Conservation (phyloP, 2,329 filamentous ascomycete genomes). For the Immersiporthe knoxdaviesiana region DNA sequence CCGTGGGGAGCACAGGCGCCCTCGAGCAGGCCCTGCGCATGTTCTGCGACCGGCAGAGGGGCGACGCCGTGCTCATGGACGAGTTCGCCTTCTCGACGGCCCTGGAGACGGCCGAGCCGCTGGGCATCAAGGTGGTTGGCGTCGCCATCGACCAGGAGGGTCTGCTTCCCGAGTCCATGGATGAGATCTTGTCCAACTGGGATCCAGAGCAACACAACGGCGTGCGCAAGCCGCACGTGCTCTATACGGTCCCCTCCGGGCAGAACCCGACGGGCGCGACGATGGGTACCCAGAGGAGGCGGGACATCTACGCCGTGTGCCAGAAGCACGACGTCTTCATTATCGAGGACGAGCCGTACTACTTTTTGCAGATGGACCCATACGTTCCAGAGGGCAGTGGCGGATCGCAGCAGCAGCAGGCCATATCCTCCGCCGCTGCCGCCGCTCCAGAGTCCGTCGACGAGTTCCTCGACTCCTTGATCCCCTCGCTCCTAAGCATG, state of each 20-base stretch:
- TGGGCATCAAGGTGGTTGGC: slow-evolving; percentile 57
- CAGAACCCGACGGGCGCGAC: slow-evolving; percentile 93
- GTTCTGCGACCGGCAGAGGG: slow-evolving; percentile 69
- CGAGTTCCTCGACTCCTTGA: slow-evolving; percentile 73
- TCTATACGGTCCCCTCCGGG: slow-evolving; percentile 71
- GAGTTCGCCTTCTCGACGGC: slow-evolving; percentile 87
- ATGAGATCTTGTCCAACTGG: slow-evolving; percentile 55
- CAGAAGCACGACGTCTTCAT: slow-evolving; percentile 86
- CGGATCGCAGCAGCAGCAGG: slow-evolving; percentile 32
- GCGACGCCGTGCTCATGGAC: slow-evolving; percentile 82
- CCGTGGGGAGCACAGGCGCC: slow-evolving; percentile 82
- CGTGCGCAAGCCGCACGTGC: slow-evolving; percentile 55
- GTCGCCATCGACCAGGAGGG: slow-evolving; percentile 58
- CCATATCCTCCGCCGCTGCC: slow-evolving; percentile 39
- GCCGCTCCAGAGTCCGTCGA: slow-evolving; percentile 62
- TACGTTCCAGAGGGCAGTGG: slow-evolving; percentile 54
- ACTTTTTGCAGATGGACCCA: slow-evolving; percentile 86
- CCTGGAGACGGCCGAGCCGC: slow-evolving; percentile 59
- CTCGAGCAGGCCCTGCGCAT: slow-evolving; percentile 84
- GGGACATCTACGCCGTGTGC: slow-evolving; percentile 75
- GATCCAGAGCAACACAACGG: slow-evolving; percentile 47
- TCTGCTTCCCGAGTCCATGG: slow-evolving; percentile 55
- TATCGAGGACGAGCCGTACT: slow-evolving; percentile 92
- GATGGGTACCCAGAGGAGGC: slow-evolving; percentile 67
- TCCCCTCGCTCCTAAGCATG: slow-evolving; percentile 77